Evolutionary conservation across 148 eudicot genomes (phyloP).

Genomic region (Rhododendron kiyosumense): DNA sequence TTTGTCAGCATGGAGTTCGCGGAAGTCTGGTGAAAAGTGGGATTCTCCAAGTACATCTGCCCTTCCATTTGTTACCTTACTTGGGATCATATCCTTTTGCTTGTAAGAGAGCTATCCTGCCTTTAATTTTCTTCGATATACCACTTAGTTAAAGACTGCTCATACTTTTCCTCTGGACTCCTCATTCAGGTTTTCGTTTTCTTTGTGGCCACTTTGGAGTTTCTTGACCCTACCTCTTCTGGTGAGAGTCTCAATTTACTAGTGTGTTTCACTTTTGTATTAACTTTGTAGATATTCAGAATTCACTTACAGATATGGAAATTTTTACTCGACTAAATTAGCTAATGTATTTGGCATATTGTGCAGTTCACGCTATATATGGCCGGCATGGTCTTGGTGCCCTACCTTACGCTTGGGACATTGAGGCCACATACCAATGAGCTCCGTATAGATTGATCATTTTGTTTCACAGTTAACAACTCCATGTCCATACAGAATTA

Average conservation of each 20-base stretch:
- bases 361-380: slow-evolving; percentile 83
- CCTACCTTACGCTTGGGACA: slow-evolving; percentile 50
- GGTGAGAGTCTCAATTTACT: slow-evolving; percentile 12
- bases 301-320: background rate
- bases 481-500: slow-evolving; percentile 9
- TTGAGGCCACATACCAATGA: slow-evolving; percentile 43
- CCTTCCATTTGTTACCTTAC: slow-evolving; percentile 56
- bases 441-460: slow-evolving; percentile 55
- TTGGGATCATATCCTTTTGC: slow-evolving; percentile 76
- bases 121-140: background rate
- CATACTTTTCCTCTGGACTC: slow-evolving; percentile 11
- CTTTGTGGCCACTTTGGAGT: slow-evolving; percentile 40
- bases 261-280: background rate
- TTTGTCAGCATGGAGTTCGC: slow-evolving; percentile 49
- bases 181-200: slow-evolving; percentile 50
- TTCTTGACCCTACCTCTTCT: slow-evolving; percentile 46
- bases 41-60: slow-evolving; percentile 63
- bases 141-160: background rate
- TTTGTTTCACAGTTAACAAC: slow-evolving; percentile 15
- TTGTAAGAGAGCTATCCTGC: slow-evolving; percentile 47
- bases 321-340: background rate
- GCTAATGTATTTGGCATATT: background rate
- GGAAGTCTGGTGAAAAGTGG: slow-evolving; percentile 68
- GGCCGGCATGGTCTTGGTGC: slow-evolving; percentile 75
- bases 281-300: background rate